Percentiles rank a stretch among this genome's conserved stretches.
Evolutionary conservation across 75 land plant species (phyloP).

Genomic region (Pinus taeda): DNA sequence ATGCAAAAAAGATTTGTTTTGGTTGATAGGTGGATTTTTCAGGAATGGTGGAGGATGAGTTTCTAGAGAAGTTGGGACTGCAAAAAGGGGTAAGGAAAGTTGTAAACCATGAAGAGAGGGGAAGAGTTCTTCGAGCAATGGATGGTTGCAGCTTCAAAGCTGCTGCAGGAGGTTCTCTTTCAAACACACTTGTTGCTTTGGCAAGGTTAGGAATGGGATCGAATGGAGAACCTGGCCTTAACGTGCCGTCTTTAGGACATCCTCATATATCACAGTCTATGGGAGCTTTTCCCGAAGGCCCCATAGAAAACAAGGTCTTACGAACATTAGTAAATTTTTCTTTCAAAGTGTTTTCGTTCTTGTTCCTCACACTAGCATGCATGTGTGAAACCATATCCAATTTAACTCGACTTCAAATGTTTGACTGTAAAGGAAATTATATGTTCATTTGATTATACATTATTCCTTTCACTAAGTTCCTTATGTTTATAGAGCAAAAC

Average conservation of each 20-base stretch:
- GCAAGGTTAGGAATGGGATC: conserved; percentile 76
- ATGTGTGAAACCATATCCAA: neutral
- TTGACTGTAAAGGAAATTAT: conserved; percentile 6
- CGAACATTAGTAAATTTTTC: neutral
- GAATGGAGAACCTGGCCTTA: conserved; percentile 39
- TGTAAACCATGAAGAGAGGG: conserved; percentile 93
- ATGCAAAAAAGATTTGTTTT: conserved; percentile 5
- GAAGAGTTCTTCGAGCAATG: conserved; percentile 78
- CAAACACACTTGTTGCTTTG: conserved; percentile 91
- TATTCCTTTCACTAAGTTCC: conserved; percentile 1
- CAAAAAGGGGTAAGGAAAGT: conserved; percentile 89
- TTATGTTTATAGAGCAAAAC: conserved; percentile 58
- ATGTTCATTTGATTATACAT: neutral
- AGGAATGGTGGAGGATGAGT: conserved; percentile 86
- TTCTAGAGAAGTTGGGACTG: conserved; percentile 67
- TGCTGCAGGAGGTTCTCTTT: conserved; percentile 99
- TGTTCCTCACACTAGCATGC: neutral
- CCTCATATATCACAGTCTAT: neutral
- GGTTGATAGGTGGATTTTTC: conserved; percentile 86
- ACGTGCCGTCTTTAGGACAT: conserved; percentile 32
- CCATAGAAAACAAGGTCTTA: neutral
- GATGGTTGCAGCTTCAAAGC: conserved; percentile 95
- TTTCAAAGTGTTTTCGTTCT: neutral
- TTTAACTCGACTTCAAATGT: neutral
- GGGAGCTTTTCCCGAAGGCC: neutral